These are phyloP conservation scores for Cucumis melo DNA, from an alignment of 306 rosid species.

Conservation along the genomic window DNA sequence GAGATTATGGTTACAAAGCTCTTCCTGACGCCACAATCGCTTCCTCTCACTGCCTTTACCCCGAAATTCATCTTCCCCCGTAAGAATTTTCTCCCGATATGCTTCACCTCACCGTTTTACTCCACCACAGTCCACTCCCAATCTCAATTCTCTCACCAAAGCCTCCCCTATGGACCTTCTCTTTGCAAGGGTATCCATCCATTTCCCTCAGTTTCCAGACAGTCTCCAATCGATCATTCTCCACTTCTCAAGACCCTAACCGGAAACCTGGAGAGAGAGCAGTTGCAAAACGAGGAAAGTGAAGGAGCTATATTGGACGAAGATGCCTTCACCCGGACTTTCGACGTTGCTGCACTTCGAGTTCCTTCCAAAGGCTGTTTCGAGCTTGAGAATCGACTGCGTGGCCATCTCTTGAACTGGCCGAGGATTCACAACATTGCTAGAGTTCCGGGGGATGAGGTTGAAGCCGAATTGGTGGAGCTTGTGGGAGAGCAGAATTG, in stretches of 20 bases:
- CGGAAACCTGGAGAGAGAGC: not conserved
- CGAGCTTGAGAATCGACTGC: conserved; percentile 59
- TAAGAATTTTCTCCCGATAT: conserved; percentile 3
- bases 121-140: conserved; percentile 5
- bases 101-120: conserved; percentile 14
- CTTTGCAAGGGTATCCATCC: conserved; percentile 35
- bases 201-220: not conserved
- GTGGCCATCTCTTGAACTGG: conserved; percentile 95
- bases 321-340: conserved; percentile 49
- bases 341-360: conserved; percentile 62
- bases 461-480: conserved; percentile 24
- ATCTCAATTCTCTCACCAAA: conserved; percentile 7
- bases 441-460: conserved; percentile 74
- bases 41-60: conserved; percentile 14
- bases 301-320: conserved; percentile 17
- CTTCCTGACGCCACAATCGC: conserved; percentile 19
- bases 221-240: conserved; percentile 6
- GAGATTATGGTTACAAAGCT: conserved; percentile 8
- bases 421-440: conserved; percentile 84
- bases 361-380: conserved; percentile 61
- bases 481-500: conserved; percentile 16
- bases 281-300: not conserved
- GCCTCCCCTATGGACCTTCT: conserved; percentile 59
- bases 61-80: conserved; percentile 15
- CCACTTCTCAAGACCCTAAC: not conserved